Conservation (phyloP, 495 filamentous ascomycete genomes). For the Podospora sp. region DNA sequence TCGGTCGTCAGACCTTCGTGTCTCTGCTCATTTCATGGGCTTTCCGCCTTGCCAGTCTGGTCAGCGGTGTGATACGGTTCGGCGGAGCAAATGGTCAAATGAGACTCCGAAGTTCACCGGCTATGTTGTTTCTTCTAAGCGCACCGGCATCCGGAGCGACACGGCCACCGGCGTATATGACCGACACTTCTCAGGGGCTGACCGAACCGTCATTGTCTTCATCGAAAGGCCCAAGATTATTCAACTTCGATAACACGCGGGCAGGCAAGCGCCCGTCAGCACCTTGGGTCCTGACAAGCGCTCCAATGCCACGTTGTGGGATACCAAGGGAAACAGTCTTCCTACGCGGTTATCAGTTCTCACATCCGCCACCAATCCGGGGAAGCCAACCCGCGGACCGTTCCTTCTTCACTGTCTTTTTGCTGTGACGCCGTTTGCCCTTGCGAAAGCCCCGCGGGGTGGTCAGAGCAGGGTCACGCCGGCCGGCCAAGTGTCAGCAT, state of each 20-base stretch:
- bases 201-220: no score
- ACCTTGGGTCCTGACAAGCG: neutral
- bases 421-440: slow-evolving; percentile 16
- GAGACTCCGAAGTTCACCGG: neutral
- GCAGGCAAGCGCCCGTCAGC: neutral
- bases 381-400: slow-evolving; percentile 29
- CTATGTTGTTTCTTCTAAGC: neutral
- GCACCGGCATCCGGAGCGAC: neutral
- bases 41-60: neutral
- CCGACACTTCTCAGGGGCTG: no score
- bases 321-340: neutral
- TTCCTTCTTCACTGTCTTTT: slow-evolving; percentile 24
- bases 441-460: slow-evolving; percentile 1
- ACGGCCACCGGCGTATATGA: neutral
- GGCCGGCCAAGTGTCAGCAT: neutral
- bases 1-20: slow-evolving; percentile 1
- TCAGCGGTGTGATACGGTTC: neutral
- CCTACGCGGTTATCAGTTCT: slow-evolving; percentile 5
- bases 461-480: slow-evolving; percentile 24
- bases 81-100: neutral
- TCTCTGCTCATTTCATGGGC: neutral
- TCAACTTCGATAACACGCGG: neutral
- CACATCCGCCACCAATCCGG: slow-evolving; percentile 19
- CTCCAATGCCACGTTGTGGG: neutral
- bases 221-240: neutral